These are phyloP conservation scores for Vicia faba DNA, from an alignment of 306 rosid genomes.

Conservation along the genomic window DNA sequence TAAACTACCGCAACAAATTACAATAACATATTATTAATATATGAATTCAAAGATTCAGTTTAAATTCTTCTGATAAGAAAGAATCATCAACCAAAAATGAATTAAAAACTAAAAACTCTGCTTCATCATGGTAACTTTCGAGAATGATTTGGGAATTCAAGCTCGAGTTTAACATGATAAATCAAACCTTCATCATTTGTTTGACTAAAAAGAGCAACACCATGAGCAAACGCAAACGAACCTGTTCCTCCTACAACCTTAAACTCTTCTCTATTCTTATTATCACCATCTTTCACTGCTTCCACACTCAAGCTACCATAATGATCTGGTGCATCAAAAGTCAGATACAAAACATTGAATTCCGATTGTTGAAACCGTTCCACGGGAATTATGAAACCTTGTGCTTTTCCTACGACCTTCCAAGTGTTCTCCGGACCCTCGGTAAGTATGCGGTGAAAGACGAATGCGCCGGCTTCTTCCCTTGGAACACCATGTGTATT, in stretches of 20 bases:
- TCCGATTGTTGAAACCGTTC: conserved; percentile 61
- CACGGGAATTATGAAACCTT: conserved; percentile 68
- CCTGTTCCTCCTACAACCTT: conserved; percentile 85
- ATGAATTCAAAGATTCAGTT: background rate
- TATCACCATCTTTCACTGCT: conserved; percentile 40
- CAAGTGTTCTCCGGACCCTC: conserved; percentile 78
- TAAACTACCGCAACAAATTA: too few relatives aligned
- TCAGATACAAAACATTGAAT: conserved; percentile 71
- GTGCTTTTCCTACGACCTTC: conserved; percentile 62
- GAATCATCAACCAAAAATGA: background rate
- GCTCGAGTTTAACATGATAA: conserved; percentile 67
- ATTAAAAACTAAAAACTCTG: background rate
- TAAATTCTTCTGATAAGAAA: conserved; percentile 25
- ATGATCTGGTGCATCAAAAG: conserved; percentile 60
- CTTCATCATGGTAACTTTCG: background rate
- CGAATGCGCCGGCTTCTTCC: conserved; percentile 52
- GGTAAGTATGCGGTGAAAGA: conserved; percentile 64
- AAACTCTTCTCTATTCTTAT: conserved; percentile 46
- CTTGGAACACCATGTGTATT: conserved; percentile 23
- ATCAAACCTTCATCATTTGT: conserved; percentile 42
- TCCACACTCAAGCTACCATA: conserved; percentile 72
- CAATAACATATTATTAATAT: background rate
- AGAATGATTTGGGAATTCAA: conserved; percentile 43
- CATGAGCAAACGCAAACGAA: conserved; percentile 88
- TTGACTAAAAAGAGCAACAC: conserved; percentile 60